These are phyloP conservation scores for Penicillium cosmopolitanum DNA, from an alignment of 495 filamentous ascomycete genomes.

Conservation along the genomic window DNA sequence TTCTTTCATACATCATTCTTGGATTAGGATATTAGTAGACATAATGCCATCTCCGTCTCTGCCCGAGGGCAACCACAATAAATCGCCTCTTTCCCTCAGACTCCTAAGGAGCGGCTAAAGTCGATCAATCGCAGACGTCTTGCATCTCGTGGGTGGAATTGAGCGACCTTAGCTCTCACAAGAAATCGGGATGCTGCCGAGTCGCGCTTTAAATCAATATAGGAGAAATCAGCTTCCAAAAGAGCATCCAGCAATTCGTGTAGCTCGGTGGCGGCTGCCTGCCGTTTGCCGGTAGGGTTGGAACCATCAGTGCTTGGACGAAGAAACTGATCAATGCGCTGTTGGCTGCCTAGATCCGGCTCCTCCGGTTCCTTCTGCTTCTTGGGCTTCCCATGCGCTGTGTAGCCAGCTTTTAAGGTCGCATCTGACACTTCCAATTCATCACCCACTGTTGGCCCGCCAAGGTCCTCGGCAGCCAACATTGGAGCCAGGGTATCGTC, in stretches of 20 bases:
- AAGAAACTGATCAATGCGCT: constrained; percentile 76
- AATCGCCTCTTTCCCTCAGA: constrained; percentile 38
- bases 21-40: constrained; percentile 22
- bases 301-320: constrained; percentile 43
- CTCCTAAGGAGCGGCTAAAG: constrained; percentile 78
- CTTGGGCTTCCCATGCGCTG: constrained; percentile 69
- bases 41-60: constrained; percentile 21
- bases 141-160: constrained; percentile 85
- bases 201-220: constrained; percentile 71
- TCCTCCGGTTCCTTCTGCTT: constrained; percentile 54
- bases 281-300: constrained; percentile 56
- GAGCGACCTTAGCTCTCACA: constrained; percentile 80
- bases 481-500: constrained; percentile 72
- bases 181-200: constrained; percentile 83
- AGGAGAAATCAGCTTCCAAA: constrained; percentile 64
- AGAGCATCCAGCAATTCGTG: constrained; percentile 65
- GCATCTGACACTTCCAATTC: constrained; percentile 63
- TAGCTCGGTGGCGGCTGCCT: constrained; percentile 68
- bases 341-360: constrained; percentile 56
- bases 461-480: constrained; percentile 85
- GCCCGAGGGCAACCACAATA: neutral
- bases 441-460: constrained; percentile 83
- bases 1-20: constrained; percentile 10
- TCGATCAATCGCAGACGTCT: constrained; percentile 75
- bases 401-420: constrained; percentile 70